These are phyloP conservation scores for Phytomonas serpens DNA, from an alignment of 208 protist species.

Conservation along the genomic window DNA sequence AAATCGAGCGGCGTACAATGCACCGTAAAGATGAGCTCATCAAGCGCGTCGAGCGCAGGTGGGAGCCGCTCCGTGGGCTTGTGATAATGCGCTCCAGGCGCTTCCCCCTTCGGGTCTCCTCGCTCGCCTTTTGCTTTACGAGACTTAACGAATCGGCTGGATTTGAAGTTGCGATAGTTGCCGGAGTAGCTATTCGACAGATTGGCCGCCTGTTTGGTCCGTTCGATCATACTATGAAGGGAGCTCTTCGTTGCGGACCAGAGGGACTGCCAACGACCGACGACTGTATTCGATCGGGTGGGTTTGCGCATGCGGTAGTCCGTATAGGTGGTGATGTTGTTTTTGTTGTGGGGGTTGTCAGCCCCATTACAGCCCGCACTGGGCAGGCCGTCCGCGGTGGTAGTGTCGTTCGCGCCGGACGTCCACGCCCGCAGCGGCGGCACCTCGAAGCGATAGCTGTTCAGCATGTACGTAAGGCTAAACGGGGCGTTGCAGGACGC, in stretches of 20 bases:
- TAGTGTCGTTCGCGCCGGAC: conserved; percentile 19
- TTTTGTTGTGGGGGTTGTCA: background rate
- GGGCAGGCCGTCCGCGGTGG: conserved; percentile 11
- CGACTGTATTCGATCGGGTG: conserved; percentile 21
- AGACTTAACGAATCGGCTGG: background rate
- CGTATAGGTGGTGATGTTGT: conserved; percentile 28
- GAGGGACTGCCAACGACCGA: conserved; percentile 30
- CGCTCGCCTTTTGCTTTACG: background rate
- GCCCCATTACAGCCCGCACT: background rate
- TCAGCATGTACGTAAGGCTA: conserved; percentile 60
- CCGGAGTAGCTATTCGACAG: background rate
- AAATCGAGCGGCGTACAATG: conserved; percentile 63
- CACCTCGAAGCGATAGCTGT: conserved; percentile 21
- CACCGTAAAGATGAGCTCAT: conserved; percentile 6
- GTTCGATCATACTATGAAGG: conserved; percentile 24
- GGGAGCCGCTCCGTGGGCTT: background rate
- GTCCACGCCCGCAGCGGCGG: conserved; percentile 21
- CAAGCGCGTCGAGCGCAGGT: background rate
- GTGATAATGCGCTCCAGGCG: background rate
- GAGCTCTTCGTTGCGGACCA: conserved; percentile 26
- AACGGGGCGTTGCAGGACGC: conserved; percentile 63
- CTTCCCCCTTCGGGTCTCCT: background rate
- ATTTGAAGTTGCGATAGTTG: background rate
- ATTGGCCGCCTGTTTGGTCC: conserved; percentile 7
- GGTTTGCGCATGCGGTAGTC: conserved; percentile 34